phyloP scores from a whole-genome alignment of 257 asterid species.

The Dorcoceras hygrometricum region DNA sequence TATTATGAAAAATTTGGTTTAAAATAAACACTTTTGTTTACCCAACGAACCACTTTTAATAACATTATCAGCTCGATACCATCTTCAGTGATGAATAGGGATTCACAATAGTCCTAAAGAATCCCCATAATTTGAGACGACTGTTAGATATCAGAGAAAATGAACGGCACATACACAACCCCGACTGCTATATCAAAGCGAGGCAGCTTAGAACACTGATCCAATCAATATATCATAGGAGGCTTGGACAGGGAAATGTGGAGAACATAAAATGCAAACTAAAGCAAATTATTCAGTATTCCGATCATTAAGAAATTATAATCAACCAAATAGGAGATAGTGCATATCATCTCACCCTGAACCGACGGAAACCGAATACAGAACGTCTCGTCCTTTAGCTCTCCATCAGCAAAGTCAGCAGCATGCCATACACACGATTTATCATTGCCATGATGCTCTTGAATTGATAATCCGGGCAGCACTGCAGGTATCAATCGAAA shows the following conservation, averaged over 20 bases:
- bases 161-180: neutral
- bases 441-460: slow-evolving; percentile 55
- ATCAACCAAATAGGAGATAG: neutral
- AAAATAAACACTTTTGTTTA: neutral
- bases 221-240: neutral
- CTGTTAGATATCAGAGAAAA: no score
- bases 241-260: neutral
- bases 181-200: neutral
- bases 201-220: neutral
- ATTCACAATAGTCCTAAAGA: neutral
- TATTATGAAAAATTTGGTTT: neutral
- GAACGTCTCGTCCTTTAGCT: slow-evolving; percentile 46
- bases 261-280: neutral
- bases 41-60: no score
- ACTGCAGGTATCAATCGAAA: slow-evolving; percentile 23
- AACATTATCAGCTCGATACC: neutral
- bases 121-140: neutral
- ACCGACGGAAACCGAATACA: slow-evolving; percentile 43
- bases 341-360: slow-evolving; percentile 35
- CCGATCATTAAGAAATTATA: neutral
- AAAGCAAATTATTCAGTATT: no score
- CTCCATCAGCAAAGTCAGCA: slow-evolving; percentile 56
- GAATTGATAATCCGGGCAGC: slow-evolving; percentile 36
- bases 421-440: slow-evolving; percentile 61
- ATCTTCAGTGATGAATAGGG: neutral